These are phyloP conservation scores for Chlamydomonas eustigma DNA, from an alignment of 139 green algal species.

Conservation along the genomic window DNA sequence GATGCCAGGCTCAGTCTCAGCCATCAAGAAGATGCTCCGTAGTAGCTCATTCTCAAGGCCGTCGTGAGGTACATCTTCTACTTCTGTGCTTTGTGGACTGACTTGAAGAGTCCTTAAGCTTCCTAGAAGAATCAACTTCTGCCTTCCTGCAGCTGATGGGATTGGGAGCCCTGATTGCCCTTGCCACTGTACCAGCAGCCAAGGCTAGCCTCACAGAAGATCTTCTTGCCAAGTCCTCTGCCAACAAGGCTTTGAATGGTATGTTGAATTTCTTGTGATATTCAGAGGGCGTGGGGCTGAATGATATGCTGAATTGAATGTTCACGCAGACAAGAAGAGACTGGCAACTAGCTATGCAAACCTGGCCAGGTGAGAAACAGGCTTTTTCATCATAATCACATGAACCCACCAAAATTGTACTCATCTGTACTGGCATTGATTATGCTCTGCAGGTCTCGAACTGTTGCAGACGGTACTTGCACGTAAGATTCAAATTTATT, in stretches of 20 bases:
- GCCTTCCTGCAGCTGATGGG: constrained; percentile 29
- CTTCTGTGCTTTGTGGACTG: not conserved
- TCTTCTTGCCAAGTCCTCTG: constrained; percentile 54
- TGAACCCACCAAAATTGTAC: no score
- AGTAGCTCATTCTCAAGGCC: constrained; percentile 17
- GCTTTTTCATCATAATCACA: constrained; percentile 8
- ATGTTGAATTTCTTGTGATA: no score
- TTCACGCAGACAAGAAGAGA: constrained; percentile 59
- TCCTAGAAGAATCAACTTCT: not conserved
- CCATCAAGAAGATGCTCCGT: no score
- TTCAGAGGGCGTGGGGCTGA: no score
- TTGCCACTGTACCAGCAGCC: constrained; percentile 18
- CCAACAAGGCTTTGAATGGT: constrained; percentile 63
- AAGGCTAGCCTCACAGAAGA: constrained; percentile 42
- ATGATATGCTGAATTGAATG: not conserved
- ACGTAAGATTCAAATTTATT: no score
- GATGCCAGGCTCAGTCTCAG: no score
- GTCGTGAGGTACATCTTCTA: constrained; percentile 22
- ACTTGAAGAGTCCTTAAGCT: not conserved
- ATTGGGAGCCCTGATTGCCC: constrained; percentile 18
- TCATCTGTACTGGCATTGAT: no score
- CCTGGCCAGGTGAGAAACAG: constrained; percentile 38
- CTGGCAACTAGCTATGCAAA: constrained; percentile 61
- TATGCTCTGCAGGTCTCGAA: constrained; percentile 30
- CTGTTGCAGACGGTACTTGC: constrained; percentile 61